phyloP scores from a whole-genome alignment of 129 eudicot genomes.

The Helianthus annuus region HanXRQr2.0-SUNRISE NC_035446.2:105597043-105597542 shows the following conservation, averaged over 20 bases:
- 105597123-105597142: conserved; percentile 63
- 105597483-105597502: conserved; percentile 94
- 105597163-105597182: conserved; percentile 46
- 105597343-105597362: conserved; percentile 83
- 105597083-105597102: conserved; percentile 86
- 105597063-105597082: conserved; percentile 94
- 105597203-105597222: conserved; percentile 52
- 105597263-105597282: conserved; percentile 99
- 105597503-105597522: conserved; percentile 59
- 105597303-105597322: conserved; percentile 57
- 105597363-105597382: conserved; percentile 82
- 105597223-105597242: conserved; percentile 50
- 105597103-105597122: conserved; percentile 96
- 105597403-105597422: conserved; percentile 83
- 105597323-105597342: conserved; percentile 50
- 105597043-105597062: conserved; percentile 91
- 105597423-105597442: conserved; percentile 74
- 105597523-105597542: conserved; percentile 28
- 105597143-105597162: conserved; percentile 38
- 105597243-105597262: conserved; percentile 69
- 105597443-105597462: conserved; percentile 81
- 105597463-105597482: conserved; percentile 84
- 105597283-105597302: conserved; percentile 90
- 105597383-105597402: conserved; percentile 65
- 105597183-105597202: conserved; percentile 59